Evolutionary conservation across 2,329 filamentous ascomycete genomes (phyloP), one percentile per base, ranked within the genome.

Genomic region (Fusarium sp.): DNA sequence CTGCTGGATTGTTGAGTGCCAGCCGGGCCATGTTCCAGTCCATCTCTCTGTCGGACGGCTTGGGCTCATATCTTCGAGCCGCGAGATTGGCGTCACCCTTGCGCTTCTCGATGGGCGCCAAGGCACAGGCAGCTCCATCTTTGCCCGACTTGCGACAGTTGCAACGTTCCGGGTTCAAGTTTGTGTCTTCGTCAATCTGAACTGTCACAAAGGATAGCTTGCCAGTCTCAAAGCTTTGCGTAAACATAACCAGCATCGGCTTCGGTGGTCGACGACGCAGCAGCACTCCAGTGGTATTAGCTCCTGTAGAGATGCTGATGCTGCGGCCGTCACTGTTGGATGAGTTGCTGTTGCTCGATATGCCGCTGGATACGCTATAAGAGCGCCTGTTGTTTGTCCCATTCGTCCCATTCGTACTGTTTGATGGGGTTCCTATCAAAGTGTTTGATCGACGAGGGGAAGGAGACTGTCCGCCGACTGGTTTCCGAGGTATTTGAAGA

Each of bases 161-260:
- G 68, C 82, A 84, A 6, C 79, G 77, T 27, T 82, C 79, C 1
- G 80, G 79, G 43, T 84, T 83, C 57, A 82, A 74, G 8, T 76
- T 71, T 9, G 79, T 82, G 12, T 79, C 75, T 14, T 81, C 76
- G 38, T 82, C 81, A 15, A 83, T 73, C 6, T 81, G 75, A 4
- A 83, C 63, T 9, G 79, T 76, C 15, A 83, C 79, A 6, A 83
- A 78, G 1, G 79, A 77, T 14, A 76, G 64, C 32, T 66, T 72
- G 17, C 75, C 73, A 2, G 71, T 75, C 27, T 74, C 56, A 1
- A 62, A 45, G 54, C 71, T 76, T 32, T 78, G 76, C 0, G 81
- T 82, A 57, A 82, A 83, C 8, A 83, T 63, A 2, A 83, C 81
- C 6, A 83, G 76, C 78, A 82, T 78, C 2, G 82, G 82, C 40